A percentile compares a stretch with the other conserved stretches of the same genome.
These are phyloP conservation scores for Calocybe gangraenosa DNA, from an alignment of 768 basidiomycete genomes.

Conservation along the genomic window DNA sequence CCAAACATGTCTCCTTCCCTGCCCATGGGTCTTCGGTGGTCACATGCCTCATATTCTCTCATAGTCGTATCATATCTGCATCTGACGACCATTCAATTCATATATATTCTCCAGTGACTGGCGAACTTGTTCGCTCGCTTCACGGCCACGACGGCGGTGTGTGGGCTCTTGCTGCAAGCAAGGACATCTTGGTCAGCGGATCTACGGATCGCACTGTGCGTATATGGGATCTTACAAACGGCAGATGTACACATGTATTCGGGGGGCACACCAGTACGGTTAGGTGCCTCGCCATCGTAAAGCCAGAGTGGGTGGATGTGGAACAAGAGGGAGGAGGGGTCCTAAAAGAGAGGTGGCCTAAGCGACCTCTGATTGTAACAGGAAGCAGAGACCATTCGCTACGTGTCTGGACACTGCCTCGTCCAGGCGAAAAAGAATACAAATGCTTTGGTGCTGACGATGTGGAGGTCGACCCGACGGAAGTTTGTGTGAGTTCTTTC, in stretches of 20 bases:
- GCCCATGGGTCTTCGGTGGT: slow-evolving; percentile 90
- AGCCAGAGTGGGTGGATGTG: slow-evolving; percentile 82
- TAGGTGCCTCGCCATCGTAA: slow-evolving; percentile 91
- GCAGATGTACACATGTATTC: slow-evolving; percentile 87
- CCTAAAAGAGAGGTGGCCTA: slow-evolving; percentile 65
- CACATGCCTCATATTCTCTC: slow-evolving; percentile 93
- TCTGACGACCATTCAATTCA: slow-evolving; percentile 98
- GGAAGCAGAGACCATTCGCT: slow-evolving; percentile 70
- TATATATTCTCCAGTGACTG: slow-evolving; percentile 86
- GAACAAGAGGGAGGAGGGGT: slow-evolving; percentile 60
- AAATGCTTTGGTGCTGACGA: slow-evolving; percentile 61
- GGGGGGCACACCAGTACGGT: slow-evolving; percentile 97
- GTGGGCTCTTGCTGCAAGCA: slow-evolving; percentile 91
- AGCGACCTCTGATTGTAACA: slow-evolving; percentile 68
- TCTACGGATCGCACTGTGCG: slow-evolving; percentile 92
- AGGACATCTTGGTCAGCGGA: slow-evolving; percentile 85
- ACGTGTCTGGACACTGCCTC: slow-evolving; percentile 52
- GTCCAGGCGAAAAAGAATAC: slow-evolving; percentile 73
- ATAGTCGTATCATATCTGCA: slow-evolving; percentile 92
- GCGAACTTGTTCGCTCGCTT: slow-evolving; percentile 67
- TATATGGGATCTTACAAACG: slow-evolving; percentile 82
- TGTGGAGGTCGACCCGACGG: slow-evolving; percentile 50
- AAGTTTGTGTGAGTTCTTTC: slow-evolving; percentile 30
- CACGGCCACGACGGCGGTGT: slow-evolving; percentile 95
- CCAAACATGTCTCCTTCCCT: slow-evolving; percentile 76